These are phyloP conservation scores for Trichophyton verrucosum DNA, from an alignment of 2,329 filamentous ascomycete genomes.

Conservation along the genomic window DNA sequence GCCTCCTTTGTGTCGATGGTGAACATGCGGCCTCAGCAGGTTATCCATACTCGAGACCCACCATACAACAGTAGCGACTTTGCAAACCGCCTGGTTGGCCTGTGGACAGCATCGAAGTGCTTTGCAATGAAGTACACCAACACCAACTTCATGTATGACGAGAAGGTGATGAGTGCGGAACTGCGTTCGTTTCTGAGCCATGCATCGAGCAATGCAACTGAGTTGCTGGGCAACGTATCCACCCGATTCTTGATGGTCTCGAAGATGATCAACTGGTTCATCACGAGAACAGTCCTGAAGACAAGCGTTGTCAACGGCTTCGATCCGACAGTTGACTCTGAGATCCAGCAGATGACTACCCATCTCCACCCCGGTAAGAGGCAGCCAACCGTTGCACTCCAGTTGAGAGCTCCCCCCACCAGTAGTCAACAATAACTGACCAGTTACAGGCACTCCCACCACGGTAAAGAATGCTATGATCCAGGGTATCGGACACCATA, in stretches of 20 bases:
- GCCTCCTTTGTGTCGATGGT: background rate
- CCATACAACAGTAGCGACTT: background rate
- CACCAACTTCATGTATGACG: background rate
- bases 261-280: slow-evolving; percentile 21
- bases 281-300: slow-evolving; percentile 17
- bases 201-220: slow-evolving; percentile 9
- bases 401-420: background rate
- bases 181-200: slow-evolving; percentile 17
- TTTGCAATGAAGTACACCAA: slow-evolving; percentile 8
- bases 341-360: slow-evolving; percentile 15
- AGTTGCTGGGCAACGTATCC: slow-evolving; percentile 16
- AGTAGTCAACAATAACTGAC: background rate
- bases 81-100: slow-evolving; percentile 1
- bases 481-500: slow-evolving; percentile 14
- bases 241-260: slow-evolving; percentile 19
- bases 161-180: slow-evolving; percentile 7
- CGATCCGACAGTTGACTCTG: slow-evolving; percentile 14
- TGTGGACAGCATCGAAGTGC: slow-evolving; percentile 13
- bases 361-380: slow-evolving; percentile 15
- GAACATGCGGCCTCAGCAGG: background rate
- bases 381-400: background rate
- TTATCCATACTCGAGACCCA: background rate
- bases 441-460: slow-evolving; percentile 13
- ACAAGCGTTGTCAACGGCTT: slow-evolving; percentile 18
- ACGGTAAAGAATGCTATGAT: slow-evolving; percentile 16